Base-by-base conservation (phyloP, 306 rosid genomes). In the Vigna mungo region DNA sequence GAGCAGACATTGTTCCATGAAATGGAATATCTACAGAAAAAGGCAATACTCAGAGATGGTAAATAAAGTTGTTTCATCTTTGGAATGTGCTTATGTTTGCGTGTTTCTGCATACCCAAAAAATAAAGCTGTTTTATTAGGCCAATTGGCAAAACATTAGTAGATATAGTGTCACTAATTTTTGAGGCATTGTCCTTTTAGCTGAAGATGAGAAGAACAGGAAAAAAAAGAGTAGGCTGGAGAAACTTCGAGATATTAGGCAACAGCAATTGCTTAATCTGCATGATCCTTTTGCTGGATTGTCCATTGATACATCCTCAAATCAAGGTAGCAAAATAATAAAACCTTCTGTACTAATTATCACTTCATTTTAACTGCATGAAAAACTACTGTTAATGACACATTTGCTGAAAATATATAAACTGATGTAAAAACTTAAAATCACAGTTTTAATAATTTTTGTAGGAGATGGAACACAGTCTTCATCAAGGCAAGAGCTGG, bases 11-110 rank as follows among this genome's bases (percentile, higher is more conserved):
- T 91, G 89, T 44, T 11, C 2, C 49, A 68, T 12, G 36, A 59
- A 76, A 59, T 89, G 7, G 20, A 74, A 4, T 61, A 30, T 75
- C 67, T 14, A 68, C 9, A 74, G 1, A 11, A 27, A 1, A 21
- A 48, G 34, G 68, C 25, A 16, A 6, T 37, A 5, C 15, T 36
- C 3, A 77, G 6, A 75, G 82, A 86, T 1, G 92, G 93, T 91
- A 58, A 36, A 36, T 91, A 58, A 36, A 36, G 41, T 36, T 36
- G 41, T 36, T 36, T 54, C 18, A 9, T 54, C 2, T 20, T 54
- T 54, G 4, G 14, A 23, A 23, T 18, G 27, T 56, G 68, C 6
- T 4, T 56, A 25, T 16, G 58, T 16, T n/a, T 48, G 25, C 21
- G 9, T 54, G 43, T 70, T 27, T 49, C 6, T 48, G 27, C 23